phyloP scores from a whole-genome alignment of 2,329 filamentous ascomycete genomes.

The Acrocalymma vagum region DNA sequence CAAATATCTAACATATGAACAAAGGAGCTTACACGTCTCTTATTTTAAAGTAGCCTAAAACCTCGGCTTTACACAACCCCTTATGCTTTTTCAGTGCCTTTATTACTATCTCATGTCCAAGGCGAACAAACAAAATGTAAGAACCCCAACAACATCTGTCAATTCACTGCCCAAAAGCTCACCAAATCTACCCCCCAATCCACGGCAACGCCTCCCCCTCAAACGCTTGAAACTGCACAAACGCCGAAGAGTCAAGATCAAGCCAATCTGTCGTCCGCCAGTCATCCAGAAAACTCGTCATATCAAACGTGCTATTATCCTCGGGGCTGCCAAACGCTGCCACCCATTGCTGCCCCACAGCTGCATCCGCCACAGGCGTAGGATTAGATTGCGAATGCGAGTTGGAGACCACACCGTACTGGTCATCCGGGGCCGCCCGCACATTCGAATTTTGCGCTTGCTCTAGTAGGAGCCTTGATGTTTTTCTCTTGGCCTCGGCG shows the following conservation, averaged over 20 bases:
- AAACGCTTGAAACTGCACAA: conserved; percentile 18
- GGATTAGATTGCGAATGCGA: too few species aligned
- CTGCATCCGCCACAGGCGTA: not conserved
- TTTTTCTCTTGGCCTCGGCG: conserved; percentile 45
- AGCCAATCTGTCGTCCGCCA: conserved; percentile 47
- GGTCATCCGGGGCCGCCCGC: too few species aligned
- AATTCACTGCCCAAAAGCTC: too few species aligned
- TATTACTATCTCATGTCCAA: too few species aligned
- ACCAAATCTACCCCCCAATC: conserved; percentile 5
- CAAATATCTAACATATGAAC: too few species aligned
- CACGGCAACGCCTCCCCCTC: conserved; percentile 14
- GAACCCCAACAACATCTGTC: too few species aligned
- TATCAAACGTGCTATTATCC: conserved; percentile 17
- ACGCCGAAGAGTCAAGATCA: conserved; percentile 43
- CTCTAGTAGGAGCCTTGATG: conserved; percentile 17
- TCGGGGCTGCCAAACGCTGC: conserved; percentile 31
- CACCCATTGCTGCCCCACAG: conserved; percentile 19
- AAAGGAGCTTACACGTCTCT: too few species aligned
- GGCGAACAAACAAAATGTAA: too few species aligned
- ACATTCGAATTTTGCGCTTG: conserved; percentile 4
- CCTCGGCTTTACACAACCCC: too few species aligned
- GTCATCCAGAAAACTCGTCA: conserved; percentile 33
- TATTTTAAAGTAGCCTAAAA: too few species aligned
- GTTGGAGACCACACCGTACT: too few species aligned
- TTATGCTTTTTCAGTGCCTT: too few species aligned